Percentiles rank a stretch among this genome's conserved stretches.
phyloP scores from a whole-genome alignment of 2,329 filamentous ascomycete species.

The Colletotrichum tofieldiae region DNA sequence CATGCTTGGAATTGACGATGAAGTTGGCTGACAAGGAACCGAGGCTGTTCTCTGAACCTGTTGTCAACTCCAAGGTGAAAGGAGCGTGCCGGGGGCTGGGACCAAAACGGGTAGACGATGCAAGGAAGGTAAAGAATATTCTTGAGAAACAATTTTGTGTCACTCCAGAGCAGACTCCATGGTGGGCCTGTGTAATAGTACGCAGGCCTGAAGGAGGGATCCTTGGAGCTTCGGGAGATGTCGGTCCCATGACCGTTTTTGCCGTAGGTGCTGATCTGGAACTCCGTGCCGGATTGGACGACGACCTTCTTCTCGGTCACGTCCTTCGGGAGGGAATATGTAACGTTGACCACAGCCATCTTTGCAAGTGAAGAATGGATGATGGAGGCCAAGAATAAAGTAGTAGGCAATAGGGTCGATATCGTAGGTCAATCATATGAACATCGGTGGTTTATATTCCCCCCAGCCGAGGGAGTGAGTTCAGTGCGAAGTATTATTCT shows the following conservation, averaged over 20 bases:
- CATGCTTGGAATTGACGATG: constrained; percentile 10
- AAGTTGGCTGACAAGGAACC: neutral
- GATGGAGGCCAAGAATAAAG: too few species aligned
- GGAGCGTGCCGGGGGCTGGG: constrained; percentile 18
- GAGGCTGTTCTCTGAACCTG: constrained; percentile 12
- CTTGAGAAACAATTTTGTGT: constrained; percentile 10
- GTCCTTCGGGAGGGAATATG: constrained; percentile 5
- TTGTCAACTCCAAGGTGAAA: constrained; percentile 23
- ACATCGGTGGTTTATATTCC: neutral
- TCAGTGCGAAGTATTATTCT: too few species aligned
- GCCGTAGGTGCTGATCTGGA: neutral
- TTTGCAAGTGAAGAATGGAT: neutral
- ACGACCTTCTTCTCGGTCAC: constrained; percentile 7
- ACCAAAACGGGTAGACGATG: constrained; percentile 29
- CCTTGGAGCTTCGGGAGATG: neutral
- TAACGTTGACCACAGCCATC: constrained; percentile 3
- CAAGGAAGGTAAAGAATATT: constrained; percentile 9
- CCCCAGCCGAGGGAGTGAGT: too few species aligned
- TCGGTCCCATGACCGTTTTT: neutral
- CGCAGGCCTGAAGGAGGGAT: neutral
- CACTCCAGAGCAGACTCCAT: constrained; percentile 20
- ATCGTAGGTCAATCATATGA: rapidly evolving
- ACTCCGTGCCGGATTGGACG: neutral
- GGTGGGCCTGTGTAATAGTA: constrained; percentile 27
- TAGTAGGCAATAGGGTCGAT: rapidly evolving